phyloP scores from a whole-genome alignment of 75 land plant genomes.

The Cryptomeria japonica region DNA sequence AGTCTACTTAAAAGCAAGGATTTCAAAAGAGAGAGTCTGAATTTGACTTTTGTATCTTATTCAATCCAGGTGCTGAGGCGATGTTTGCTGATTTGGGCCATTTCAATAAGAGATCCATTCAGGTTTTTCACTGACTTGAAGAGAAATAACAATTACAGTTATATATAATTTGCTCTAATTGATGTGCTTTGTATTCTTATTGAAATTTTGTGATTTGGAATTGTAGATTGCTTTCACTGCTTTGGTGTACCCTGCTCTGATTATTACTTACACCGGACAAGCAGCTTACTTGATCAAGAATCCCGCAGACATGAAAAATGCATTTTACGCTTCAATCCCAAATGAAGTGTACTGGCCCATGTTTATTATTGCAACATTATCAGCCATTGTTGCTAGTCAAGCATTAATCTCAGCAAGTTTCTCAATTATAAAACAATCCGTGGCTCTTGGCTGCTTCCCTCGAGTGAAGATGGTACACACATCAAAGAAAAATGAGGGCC shows the following conservation, averaged over 20 bases:
- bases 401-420: conserved; percentile 59
- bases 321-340: conserved; percentile 51
- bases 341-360: conserved; percentile 56
- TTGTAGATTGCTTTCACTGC: conserved; percentile 48
- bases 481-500: conserved; percentile 43
- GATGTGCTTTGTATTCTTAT: background rate
- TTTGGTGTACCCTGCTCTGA: conserved; percentile 33
- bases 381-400: conserved; percentile 69
- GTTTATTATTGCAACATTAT: conserved; percentile 52
- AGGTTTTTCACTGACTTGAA: conserved; percentile 18
- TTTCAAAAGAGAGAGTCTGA: background rate
- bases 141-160: background rate
- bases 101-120: conserved; percentile 53
- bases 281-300: conserved; percentile 57
- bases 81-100: conserved; percentile 79
- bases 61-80: conserved; percentile 65
- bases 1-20: background rate
- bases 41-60: background rate
- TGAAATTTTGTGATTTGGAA: background rate
- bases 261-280: conserved; percentile 48
- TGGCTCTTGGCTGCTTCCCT: conserved; percentile 58
- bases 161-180: background rate
- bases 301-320: conserved; percentile 18
- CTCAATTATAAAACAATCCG: conserved; percentile 52
- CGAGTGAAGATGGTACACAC: conserved; percentile 56